Evolutionary conservation across 2,329 filamentous ascomycete species (phyloP).

Genomic region (Exserohilum turcica): DNA sequence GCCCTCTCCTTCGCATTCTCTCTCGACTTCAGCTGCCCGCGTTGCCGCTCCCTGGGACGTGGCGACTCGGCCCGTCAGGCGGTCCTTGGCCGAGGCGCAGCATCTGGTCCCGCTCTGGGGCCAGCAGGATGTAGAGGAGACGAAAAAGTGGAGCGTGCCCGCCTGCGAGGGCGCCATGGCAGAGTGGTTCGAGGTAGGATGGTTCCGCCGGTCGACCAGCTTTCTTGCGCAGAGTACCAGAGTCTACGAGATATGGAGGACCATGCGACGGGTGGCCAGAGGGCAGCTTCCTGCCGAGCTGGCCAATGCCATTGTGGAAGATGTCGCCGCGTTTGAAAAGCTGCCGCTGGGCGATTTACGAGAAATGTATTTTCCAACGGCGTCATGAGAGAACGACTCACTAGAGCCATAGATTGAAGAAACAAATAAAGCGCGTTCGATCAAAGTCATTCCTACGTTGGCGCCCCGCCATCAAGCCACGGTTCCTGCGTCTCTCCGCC

Average conservation of each 20-base stretch:
- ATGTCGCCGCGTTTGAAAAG: slow-evolving; percentile 13
- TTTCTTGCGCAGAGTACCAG: slow-evolving; percentile 17
- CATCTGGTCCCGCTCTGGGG: slow-evolving; percentile 7
- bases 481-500: neutral
- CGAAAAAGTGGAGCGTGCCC: neutral
- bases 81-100: slow-evolving; percentile 2
- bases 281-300: slow-evolving; percentile 20
- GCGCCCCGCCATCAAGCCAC: neutral
- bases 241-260: slow-evolving; percentile 20
- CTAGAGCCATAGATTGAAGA: neutral
- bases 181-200: slow-evolving; percentile 4
- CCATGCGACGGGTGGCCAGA: slow-evolving; percentile 9
- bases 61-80: slow-evolving; percentile 5
- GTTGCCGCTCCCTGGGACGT: slow-evolving; percentile 5
- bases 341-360: slow-evolving; percentile 10
- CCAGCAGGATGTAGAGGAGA: slow-evolving; percentile 8
- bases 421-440: too few species aligned
- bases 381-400: neutral
- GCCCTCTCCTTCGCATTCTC: neutral
- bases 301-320: slow-evolving; percentile 12
- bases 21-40: neutral
- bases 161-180: neutral
- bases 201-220: slow-evolving; percentile 12
- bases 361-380: slow-evolving; percentile 3
- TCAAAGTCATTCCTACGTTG: neutral